Percentiles rank a stretch among this genome's conserved stretches.
phyloP scores from a whole-genome alignment of 495 filamentous ascomycete species.

The Friedmanniomyces simplex region DNA sequence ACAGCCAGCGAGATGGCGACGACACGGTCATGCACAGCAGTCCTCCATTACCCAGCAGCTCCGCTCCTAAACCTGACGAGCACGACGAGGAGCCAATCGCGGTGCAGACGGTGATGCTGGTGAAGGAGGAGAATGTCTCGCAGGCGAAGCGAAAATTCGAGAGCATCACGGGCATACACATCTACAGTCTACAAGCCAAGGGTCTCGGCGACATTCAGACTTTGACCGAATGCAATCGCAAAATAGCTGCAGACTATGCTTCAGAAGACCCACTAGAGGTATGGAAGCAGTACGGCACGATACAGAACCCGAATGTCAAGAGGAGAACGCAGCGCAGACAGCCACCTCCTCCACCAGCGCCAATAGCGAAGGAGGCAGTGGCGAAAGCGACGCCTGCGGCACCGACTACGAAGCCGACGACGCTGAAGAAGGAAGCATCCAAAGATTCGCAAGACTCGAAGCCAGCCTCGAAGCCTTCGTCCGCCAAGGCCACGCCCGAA shows the following conservation, averaged over 20 bases:
- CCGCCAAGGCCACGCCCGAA: slow-evolving; percentile 25
- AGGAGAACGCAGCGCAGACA: slow-evolving; percentile 37
- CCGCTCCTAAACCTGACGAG: slow-evolving; percentile 43
- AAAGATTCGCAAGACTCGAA: slow-evolving; percentile 15
- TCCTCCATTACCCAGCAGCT: slow-evolving; percentile 47
- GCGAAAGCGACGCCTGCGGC: slow-evolving; percentile 1
- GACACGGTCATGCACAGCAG: slow-evolving; percentile 68
- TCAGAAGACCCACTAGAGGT: slow-evolving; percentile 54
- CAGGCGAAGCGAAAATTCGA: slow-evolving; percentile 59
- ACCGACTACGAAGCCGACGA: neutral
- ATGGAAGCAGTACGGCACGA: slow-evolving; percentile 55
- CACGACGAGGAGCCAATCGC: slow-evolving; percentile 32
- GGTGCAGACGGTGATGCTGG: slow-evolving; percentile 55
- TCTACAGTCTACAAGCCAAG: slow-evolving; percentile 74
- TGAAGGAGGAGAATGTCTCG: slow-evolving; percentile 69
- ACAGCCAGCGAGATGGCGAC: slow-evolving; percentile 41
- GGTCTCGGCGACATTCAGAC: slow-evolving; percentile 65
- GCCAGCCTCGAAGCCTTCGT: slow-evolving; percentile 22
- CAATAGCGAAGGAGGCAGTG: slow-evolving; percentile 2
- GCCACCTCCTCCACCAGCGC: slow-evolving; percentile 14
- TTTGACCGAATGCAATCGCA: slow-evolving; percentile 56
- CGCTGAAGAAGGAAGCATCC: slow-evolving; percentile 1
- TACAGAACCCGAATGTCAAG: slow-evolving; percentile 56
- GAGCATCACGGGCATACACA: slow-evolving; percentile 62
- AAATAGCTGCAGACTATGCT: slow-evolving; percentile 42